A percentile compares a stretch with the other conserved stretches of the same genome.
These are phyloP conservation scores for Leersia perrieri DNA, from an alignment of 176 grass and related monocot species.

Conservation along the genomic window DNA sequence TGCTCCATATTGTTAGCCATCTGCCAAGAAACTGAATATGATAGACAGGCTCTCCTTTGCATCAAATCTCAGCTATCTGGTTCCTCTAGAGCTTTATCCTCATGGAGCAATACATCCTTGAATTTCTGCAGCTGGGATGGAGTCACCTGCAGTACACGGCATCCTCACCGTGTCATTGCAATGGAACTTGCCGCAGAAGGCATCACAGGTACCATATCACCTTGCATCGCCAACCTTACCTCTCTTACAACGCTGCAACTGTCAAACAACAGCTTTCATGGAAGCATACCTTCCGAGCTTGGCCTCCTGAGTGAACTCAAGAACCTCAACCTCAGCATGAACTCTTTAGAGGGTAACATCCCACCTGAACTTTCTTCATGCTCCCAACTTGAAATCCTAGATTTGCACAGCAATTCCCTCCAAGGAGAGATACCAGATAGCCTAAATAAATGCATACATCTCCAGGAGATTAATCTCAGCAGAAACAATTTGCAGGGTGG, in stretches of 20 bases:
- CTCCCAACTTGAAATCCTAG: neutral
- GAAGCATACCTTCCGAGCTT: constrained; percentile 37
- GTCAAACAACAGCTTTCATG: constrained; percentile 29
- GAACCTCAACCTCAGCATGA: constrained; percentile 47
- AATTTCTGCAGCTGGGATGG: constrained; percentile 27
- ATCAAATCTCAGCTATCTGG: constrained; percentile 11
- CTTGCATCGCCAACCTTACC: constrained; percentile 32
- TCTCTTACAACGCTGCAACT: constrained; percentile 27
- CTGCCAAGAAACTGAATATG: neutral
- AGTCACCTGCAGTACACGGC: neutral
- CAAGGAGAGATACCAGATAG: neutral
- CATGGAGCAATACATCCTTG: constrained; percentile 3
- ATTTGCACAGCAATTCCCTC: neutral
- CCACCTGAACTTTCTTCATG: constrained; percentile 20
- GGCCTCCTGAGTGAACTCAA: constrained; percentile 21
- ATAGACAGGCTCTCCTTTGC: constrained; percentile 5
- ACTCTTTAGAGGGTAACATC: constrained; percentile 34
- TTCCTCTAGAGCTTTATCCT: neutral
- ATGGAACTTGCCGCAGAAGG: constrained; percentile 15
- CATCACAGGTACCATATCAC: constrained; percentile 29
- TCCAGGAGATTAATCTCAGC: neutral
- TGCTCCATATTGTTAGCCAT: neutral
- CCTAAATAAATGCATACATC: neutral
- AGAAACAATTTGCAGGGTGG: constrained; percentile 33
- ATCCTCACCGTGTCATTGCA: neutral